A percentile compares a stretch with the other conserved stretches of the same genome.
Evolutionary conservation across 768 basidiomycete species (phyloP).

Genomic region (Russula brevipes): DNA sequence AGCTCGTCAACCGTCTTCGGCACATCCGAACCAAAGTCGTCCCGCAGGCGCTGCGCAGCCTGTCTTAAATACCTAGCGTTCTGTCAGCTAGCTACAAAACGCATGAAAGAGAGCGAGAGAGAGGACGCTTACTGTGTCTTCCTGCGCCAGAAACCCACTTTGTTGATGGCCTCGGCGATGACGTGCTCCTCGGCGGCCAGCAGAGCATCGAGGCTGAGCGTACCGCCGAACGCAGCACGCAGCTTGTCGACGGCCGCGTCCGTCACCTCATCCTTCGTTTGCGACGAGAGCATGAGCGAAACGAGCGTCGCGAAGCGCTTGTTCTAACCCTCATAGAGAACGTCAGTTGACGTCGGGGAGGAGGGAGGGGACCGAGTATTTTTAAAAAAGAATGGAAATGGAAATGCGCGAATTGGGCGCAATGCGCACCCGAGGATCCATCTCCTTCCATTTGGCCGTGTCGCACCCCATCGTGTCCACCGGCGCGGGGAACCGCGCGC

Average conservation of each 20-base stretch:
- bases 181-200: conserved; percentile 53
- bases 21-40: conserved; percentile 76
- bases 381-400: background rate
- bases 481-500: conserved; percentile 65
- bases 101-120: background rate
- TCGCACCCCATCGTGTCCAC: conserved; percentile 94
- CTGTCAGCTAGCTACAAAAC: too few relatives aligned
- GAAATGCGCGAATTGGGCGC: background rate
- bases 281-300: conserved; percentile 91
- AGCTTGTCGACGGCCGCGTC: conserved; percentile 74
- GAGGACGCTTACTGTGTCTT: conserved; percentile 63
- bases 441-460: conserved; percentile 56
- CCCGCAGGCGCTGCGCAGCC: conserved; percentile 60
- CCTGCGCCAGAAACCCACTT: conserved; percentile 90
- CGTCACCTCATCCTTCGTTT: conserved; percentile 91
- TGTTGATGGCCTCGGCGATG: conserved; percentile 74
- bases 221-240: conserved; percentile 67
- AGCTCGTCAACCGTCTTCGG: conserved; percentile 86
- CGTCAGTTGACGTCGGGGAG: background rate
- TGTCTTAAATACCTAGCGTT: conserved; percentile 64
- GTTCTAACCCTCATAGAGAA: conserved; percentile 44
- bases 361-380: too few relatives aligned
- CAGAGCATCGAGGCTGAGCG: conserved; percentile 68
- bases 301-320: conserved; percentile 80
- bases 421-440: conserved; percentile 54